phyloP scores from a whole-genome alignment of 108 stramenopile species.

The Mediolabrus comicus region DNA sequence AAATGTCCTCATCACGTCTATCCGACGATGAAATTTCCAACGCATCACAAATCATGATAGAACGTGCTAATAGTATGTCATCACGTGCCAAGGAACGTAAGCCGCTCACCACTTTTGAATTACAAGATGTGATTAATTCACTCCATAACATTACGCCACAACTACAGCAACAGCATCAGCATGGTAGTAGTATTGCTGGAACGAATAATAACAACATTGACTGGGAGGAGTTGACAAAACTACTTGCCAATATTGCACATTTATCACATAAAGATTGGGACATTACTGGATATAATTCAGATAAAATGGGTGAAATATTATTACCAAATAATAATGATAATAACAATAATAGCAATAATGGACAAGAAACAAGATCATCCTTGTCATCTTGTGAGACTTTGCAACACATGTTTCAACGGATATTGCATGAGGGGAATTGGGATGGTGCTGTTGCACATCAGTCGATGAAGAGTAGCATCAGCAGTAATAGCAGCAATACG shows the following conservation, averaged over 20 bases:
- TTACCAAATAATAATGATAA: slow-evolving; percentile 9
- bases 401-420: slow-evolving; percentile 50
- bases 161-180: no score
- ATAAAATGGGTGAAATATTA: slow-evolving; percentile 44
- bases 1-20: slow-evolving; percentile 3
- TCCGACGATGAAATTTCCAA: slow-evolving; percentile 7
- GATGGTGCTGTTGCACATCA: slow-evolving; percentile 49
- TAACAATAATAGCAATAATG: no score
- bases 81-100: slow-evolving; percentile 37
- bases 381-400: slow-evolving; percentile 21
- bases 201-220: slow-evolving; percentile 18
- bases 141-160: slow-evolving; percentile 38
- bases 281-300: slow-evolving; percentile 49
- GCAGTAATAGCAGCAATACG: background rate
- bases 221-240: slow-evolving; percentile 38
- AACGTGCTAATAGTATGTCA: slow-evolving; percentile 34
- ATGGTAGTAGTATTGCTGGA: no score
- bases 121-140: slow-evolving; percentile 43
- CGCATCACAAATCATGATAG: slow-evolving; percentile 22
- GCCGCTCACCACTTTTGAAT: slow-evolving; percentile 51
- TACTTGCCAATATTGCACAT: slow-evolving; percentile 59
- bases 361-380: no score
- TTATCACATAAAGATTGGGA: slow-evolving; percentile 76
- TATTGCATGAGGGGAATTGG: slow-evolving; percentile 84
- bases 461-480: background rate